Evolutionary conservation across 495 filamentous ascomycete genomes (phyloP).

Genomic region (Aspergillus affinis): DNA sequence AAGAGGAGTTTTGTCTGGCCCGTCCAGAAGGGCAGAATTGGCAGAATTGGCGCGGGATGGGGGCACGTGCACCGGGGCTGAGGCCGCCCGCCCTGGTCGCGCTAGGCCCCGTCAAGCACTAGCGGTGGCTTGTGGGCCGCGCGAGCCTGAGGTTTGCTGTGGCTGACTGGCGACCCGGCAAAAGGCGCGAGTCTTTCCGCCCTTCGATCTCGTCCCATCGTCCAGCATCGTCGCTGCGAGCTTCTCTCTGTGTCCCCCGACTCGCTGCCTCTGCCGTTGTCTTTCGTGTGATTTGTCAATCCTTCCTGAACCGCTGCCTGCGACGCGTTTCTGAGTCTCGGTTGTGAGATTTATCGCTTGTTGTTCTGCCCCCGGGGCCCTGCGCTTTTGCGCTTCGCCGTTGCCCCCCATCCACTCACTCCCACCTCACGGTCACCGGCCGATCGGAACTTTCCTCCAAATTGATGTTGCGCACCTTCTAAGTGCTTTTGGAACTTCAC

Average conservation of each 20-base stretch:
- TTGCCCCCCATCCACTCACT: conserved; percentile 2
- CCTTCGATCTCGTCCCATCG: conserved; percentile 8
- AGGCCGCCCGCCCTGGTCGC: not conserved
- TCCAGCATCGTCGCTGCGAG: not conserved
- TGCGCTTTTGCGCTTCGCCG: conserved; percentile 16
- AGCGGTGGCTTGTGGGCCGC: conserved; percentile 11
- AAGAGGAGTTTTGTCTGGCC: conserved; percentile 1
- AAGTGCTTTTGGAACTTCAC: not conserved
- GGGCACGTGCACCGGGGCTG: conserved; percentile 12
- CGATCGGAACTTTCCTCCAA: not conserved
- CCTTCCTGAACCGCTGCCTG: not conserved
- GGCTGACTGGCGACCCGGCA: not conserved
- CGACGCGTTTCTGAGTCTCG: conserved; percentile 11
- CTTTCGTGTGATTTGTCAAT: not conserved
- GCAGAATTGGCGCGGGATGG: conserved; percentile 6
- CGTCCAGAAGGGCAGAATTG: not conserved
- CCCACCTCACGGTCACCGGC: conserved; percentile 3
- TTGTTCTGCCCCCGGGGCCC: not conserved
- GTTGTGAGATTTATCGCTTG: not conserved
- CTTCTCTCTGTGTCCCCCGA: conserved; percentile 1
- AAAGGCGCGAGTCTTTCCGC: conserved; percentile 16
- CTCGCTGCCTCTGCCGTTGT: not conserved
- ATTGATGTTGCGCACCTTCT: conserved; percentile 4
- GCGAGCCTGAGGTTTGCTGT: not conserved
- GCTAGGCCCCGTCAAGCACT: conserved; percentile 14